phyloP scores from a whole-genome alignment of 1,139 yeast genomes.

The Taphrina pruni region DNA sequence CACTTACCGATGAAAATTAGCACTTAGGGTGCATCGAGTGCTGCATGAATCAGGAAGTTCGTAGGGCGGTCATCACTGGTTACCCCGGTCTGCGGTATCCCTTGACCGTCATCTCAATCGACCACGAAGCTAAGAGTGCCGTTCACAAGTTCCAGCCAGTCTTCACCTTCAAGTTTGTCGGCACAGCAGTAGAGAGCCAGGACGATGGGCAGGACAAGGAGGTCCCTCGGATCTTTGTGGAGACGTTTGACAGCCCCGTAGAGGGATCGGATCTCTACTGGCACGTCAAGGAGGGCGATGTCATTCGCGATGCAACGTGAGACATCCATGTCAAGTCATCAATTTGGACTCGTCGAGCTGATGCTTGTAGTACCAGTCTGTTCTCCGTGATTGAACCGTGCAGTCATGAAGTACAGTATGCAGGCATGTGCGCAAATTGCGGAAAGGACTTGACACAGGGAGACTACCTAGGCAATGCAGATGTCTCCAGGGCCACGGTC shows the following conservation, averaged over 20 bases:
- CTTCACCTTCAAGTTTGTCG: constrained; percentile 70
- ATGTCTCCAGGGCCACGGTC: constrained; percentile 79
- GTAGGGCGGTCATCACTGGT: constrained; percentile 26
- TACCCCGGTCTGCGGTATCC: constrained; percentile 31
- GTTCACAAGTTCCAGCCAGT: constrained; percentile 63
- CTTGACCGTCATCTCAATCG: constrained; percentile 36
- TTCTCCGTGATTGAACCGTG: constrained; percentile 75
- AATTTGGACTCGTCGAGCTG: not conserved
- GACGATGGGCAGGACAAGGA: constrained; percentile 48
- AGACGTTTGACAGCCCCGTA: constrained; percentile 78
- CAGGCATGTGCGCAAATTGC: constrained; percentile 93
- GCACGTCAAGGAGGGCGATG: constrained; percentile 63
- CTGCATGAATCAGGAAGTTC: constrained; percentile 23
- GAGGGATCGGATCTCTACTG: constrained; percentile 69
- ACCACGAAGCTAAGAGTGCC: constrained; percentile 54
- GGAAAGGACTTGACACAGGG: constrained; percentile 62
- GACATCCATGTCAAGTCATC: not conserved
- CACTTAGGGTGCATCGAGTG: not conserved
- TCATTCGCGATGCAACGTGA: constrained; percentile 52
- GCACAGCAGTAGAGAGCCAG: constrained; percentile 47
- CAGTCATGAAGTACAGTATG: constrained; percentile 91
- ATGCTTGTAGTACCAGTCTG: constrained; percentile 51
- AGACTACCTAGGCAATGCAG: constrained; percentile 76
- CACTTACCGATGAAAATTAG: not conserved
- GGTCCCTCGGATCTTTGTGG: constrained; percentile 53